Conservation (phyloP, 345 rosid genomes). For the Draba incana region DNA sequence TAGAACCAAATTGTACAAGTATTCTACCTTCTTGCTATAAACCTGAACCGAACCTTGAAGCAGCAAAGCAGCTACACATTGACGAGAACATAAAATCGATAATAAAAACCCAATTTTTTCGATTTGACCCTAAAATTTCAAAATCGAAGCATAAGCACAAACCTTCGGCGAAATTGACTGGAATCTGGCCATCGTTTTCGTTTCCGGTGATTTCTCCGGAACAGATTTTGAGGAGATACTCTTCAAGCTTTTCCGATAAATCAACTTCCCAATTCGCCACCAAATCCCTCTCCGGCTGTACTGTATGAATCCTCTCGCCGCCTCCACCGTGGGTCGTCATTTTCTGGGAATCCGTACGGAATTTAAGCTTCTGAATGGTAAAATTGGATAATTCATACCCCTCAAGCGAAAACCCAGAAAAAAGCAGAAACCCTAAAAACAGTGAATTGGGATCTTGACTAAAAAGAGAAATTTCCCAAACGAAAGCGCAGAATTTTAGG, state of each 20-base stretch:
- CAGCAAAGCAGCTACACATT: conserved; percentile 87
- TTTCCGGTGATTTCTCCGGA: conserved; percentile 70
- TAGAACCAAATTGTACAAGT: conserved; percentile 84
- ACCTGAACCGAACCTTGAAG: conserved; percentile 99
- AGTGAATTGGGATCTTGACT: conserved; percentile 3
- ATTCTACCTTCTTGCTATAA: conserved; percentile 95
- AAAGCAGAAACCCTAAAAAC: conserved; percentile 35
- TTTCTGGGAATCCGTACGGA: neutral
- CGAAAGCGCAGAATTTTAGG: neutral
- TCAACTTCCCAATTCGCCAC: conserved; percentile 95
- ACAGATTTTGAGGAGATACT: conserved; percentile 84
- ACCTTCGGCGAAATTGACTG: conserved; percentile 96
- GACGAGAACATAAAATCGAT: neutral
- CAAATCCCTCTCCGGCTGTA: conserved; percentile 86
- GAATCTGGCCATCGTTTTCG: conserved; percentile 47
- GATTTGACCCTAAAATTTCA: conserved; percentile 3
- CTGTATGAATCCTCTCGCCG: conserved; percentile 55
- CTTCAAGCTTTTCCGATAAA: conserved; percentile 82
- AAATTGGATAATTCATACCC: conserved; percentile 31
- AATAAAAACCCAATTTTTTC: conserved; percentile 14
- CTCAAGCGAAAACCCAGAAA: neutral
- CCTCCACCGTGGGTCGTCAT: conserved; percentile 46
- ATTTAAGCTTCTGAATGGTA: conserved; percentile 5
- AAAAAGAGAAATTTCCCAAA: neutral
- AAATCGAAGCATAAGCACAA: conserved; percentile 32